A percentile compares a stretch with the other conserved stretches of the same genome.
Evolutionary conservation across 2,329 filamentous ascomycete species (phyloP).

Genomic region (Ophiognomonia clavigignenti-juglandacearum): DNA sequence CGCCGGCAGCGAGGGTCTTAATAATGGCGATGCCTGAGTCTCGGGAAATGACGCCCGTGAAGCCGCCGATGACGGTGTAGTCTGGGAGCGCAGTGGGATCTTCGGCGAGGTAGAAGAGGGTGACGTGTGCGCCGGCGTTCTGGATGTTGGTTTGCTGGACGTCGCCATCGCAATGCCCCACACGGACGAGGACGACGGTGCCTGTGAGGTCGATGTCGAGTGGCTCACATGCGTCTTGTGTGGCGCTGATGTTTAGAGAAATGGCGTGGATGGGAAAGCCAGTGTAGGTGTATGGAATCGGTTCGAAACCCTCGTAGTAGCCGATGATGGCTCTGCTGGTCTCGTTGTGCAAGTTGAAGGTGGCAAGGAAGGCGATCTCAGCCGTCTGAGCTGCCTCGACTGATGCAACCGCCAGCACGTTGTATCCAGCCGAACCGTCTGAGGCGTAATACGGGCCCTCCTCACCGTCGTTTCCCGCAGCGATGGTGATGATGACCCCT

Average conservation of each 20-base stretch:
- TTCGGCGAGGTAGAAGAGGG: slow-evolving; percentile 34
- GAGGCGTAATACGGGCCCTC: slow-evolving; percentile 9
- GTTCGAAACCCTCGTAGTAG: slow-evolving; percentile 4
- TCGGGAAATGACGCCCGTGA: slow-evolving; percentile 15
- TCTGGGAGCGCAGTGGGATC: slow-evolving; percentile 13
- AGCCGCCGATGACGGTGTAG: slow-evolving; percentile 2
- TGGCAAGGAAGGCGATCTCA: neutral
- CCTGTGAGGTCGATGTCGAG: slow-evolving; percentile 26
- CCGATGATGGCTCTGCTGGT: slow-evolving; percentile 1
- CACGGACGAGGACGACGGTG: slow-evolving; percentile 34
- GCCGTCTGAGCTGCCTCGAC: slow-evolving; percentile 4
- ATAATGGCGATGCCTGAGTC: slow-evolving; percentile 18
- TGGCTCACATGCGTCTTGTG: slow-evolving; percentile 30
- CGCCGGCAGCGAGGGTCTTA: slow-evolving; percentile 14
- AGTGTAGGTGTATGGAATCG: slow-evolving; percentile 2
- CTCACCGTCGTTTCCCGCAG: slow-evolving; percentile 7
- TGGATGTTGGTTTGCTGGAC: slow-evolving; percentile 31
- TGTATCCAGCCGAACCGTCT: slow-evolving; percentile 8
- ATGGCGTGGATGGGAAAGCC: slow-evolving; percentile 16
- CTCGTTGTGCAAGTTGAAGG: neutral
- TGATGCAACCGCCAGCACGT: slow-evolving; percentile 2
- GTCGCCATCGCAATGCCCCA: slow-evolving; percentile 22
- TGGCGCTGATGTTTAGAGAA: slow-evolving; percentile 13
- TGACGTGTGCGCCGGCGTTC: slow-evolving; percentile 33
- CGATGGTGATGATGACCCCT: slow-evolving; percentile 10